These are phyloP conservation scores for Bipolaris gigantea DNA, from an alignment of 2,329 filamentous ascomycete species.

Conservation along the genomic window DNA sequence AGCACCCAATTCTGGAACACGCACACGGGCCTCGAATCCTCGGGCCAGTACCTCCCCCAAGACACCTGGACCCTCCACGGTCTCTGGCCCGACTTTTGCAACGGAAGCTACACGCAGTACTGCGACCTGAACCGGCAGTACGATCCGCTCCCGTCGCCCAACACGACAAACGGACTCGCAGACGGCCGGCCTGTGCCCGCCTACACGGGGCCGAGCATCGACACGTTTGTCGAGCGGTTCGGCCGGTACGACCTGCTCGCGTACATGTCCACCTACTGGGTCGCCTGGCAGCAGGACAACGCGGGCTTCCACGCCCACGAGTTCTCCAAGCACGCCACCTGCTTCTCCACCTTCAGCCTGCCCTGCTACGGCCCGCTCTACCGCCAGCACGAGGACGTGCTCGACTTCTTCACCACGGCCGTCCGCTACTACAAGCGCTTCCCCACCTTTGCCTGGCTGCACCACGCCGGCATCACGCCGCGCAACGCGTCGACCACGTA, in stretches of 20 bases:
- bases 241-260: slow-evolving; percentile 62
- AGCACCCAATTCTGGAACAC: slow-evolving; percentile 67
- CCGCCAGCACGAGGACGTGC: slow-evolving; percentile 59
- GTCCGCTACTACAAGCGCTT: slow-evolving; percentile 60
- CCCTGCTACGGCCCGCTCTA: slow-evolving; percentile 66
- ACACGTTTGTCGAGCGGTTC: slow-evolving; percentile 61
- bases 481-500: slow-evolving; percentile 60
- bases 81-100: slow-evolving; percentile 46
- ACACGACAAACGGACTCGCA: slow-evolving; percentile 62
- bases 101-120: slow-evolving; percentile 66
- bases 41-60: slow-evolving; percentile 61
- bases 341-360: slow-evolving; percentile 66
- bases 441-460: slow-evolving; percentile 65
- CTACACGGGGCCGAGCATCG: slow-evolving; percentile 62
- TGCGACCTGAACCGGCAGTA: slow-evolving; percentile 68
- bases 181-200: slow-evolving; percentile 57
- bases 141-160: slow-evolving; percentile 63
- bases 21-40: slow-evolving; percentile 61
- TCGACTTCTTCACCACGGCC: slow-evolving; percentile 65
- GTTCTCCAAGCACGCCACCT: slow-evolving; percentile 69
- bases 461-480: slow-evolving; percentile 57
- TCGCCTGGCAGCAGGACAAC: slow-evolving; percentile 60
- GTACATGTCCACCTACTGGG: slow-evolving; percentile 70
- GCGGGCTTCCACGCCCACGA: slow-evolving; percentile 67
- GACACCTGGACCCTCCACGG: slow-evolving; percentile 64